These are phyloP conservation scores for Lablab purpureus DNA, from an alignment of 306 rosid species.

Conservation along the genomic window DNA sequence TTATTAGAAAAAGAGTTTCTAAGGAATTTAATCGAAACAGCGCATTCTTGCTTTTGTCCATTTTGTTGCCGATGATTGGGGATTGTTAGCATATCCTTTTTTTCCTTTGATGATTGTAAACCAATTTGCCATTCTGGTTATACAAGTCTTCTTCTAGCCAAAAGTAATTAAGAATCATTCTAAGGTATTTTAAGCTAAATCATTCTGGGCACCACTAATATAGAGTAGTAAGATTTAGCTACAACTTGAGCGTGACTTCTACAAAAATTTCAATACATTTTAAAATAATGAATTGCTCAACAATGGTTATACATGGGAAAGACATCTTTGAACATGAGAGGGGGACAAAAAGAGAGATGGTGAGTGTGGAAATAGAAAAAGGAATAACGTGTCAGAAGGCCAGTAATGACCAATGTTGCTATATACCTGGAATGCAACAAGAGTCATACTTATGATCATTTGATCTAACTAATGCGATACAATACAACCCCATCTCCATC, in stretches of 20 bases:
- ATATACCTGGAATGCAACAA: slow-evolving; percentile 35
- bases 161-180: too few species aligned
- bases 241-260: neutral
- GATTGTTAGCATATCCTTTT: neutral
- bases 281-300: slow-evolving; percentile 18
- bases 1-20: neutral
- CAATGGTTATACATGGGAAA: neutral
- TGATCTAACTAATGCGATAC: slow-evolving; percentile 40
- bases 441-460: slow-evolving; percentile 3
- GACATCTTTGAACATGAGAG: neutral
- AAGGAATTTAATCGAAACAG: neutral
- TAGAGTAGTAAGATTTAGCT: neutral
- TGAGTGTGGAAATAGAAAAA: slow-evolving; percentile 9
- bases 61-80: neutral
- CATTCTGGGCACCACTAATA: neutral
- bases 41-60: neutral
- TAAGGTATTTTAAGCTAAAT: too few species aligned
- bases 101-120: neutral
- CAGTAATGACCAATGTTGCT: slow-evolving; percentile 23
- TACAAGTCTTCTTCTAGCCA: too few species aligned
- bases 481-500: slow-evolving; percentile 20
- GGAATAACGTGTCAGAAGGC: slow-evolving; percentile 30
- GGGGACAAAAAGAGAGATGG: neutral
- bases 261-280: neutral
- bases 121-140: neutral